A percentile compares a stretch with the other conserved stretches of the same genome.
Evolutionary conservation across 805 yeast species (phyloP).

Genomic region (Candida cerambycidarum): DNA sequence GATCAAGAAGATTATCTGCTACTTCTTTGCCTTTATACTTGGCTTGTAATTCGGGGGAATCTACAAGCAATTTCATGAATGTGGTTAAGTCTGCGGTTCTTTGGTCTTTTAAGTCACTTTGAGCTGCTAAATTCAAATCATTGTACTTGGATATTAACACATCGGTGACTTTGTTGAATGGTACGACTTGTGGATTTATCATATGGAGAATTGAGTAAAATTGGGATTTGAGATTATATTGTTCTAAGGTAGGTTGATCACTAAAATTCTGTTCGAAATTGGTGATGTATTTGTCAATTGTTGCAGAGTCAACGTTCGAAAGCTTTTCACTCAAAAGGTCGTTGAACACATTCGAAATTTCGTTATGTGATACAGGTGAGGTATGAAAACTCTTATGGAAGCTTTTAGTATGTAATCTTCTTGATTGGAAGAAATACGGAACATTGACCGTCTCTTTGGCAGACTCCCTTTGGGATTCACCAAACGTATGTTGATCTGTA

Average conservation of each 20-base stretch:
- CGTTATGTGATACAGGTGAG: neutral
- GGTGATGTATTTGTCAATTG: neutral
- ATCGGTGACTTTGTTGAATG: constrained; percentile 24
- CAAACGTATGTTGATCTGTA: too few relatives aligned
- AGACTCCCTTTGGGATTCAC: too few relatives aligned
- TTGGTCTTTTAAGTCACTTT: constrained; percentile 14
- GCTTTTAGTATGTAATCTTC: too few relatives aligned
- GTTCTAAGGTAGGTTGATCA: constrained; percentile 13
- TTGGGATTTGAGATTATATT: constrained; percentile 20
- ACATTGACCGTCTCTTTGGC: neutral
- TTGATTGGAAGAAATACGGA: constrained; percentile 12
- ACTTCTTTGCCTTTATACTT: constrained; percentile 4
- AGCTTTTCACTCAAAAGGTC: constrained; percentile 4
- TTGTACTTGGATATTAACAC: constrained; percentile 29
- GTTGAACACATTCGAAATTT: neutral
- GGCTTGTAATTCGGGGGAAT: constrained; percentile 22
- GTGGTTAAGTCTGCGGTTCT: constrained; percentile 28
- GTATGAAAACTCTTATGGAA: too few relatives aligned
- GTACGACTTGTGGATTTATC: constrained; percentile 22
- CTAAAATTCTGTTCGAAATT: constrained; percentile 17
- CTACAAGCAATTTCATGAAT: constrained; percentile 34
- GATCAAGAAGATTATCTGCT: constrained; percentile 23
- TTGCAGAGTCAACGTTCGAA: neutral
- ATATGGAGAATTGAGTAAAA: constrained; percentile 30
- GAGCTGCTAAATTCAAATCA: constrained; percentile 16